phyloP scores from a whole-genome alignment of 768 basidiomycete species.

The Strobilomyces dryophilus region DNA sequence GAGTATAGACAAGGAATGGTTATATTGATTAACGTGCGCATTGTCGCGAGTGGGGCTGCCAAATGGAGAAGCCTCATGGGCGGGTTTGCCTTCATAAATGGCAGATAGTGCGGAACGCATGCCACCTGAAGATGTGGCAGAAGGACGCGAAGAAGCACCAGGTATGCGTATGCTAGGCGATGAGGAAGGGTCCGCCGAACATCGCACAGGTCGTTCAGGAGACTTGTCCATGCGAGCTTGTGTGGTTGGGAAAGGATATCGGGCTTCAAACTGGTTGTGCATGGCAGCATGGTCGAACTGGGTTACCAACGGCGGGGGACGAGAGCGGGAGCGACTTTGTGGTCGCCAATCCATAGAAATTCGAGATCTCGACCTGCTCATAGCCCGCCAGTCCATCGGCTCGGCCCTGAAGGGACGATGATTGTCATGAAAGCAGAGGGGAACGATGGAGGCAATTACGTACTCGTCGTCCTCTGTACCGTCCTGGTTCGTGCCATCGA shows the following conservation, averaged over 20 bases:
- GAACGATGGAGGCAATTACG: conserved; percentile 33
- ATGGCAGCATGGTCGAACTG: conserved; percentile 44
- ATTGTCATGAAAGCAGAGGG: conserved; percentile 21
- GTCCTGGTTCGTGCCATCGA: conserved; percentile 74
- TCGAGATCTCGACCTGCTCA: conserved; percentile 87
- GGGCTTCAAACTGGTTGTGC: conserved; percentile 37
- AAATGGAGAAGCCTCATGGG: conserved; percentile 33
- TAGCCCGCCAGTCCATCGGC: conserved; percentile 91
- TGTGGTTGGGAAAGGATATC: conserved; percentile 41
- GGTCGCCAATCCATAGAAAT: conserved; percentile 92
- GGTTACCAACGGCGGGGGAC: conserved; percentile 55
- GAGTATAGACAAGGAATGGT: conserved; percentile 38
- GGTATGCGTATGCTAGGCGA: conserved; percentile 38
- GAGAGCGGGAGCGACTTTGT: conserved; percentile 70
- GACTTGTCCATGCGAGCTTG: conserved; percentile 25
- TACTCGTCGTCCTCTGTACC: conserved; percentile 71
- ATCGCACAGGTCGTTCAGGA: conserved; percentile 24
- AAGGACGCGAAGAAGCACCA: conserved; percentile 43
- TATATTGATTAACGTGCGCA: conserved; percentile 31
- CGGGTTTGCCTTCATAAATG: conserved; percentile 43
- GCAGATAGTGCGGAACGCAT: conserved; percentile 43
- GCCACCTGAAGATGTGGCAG: conserved; percentile 38
- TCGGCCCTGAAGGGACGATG: conserved; percentile 36
- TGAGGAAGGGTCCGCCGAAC: conserved; percentile 19
- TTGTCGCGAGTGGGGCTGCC: conserved; percentile 32